Evolutionary conservation across 306 rosid genomes (phyloP).

Genomic region (Pueraria montana): DNA sequence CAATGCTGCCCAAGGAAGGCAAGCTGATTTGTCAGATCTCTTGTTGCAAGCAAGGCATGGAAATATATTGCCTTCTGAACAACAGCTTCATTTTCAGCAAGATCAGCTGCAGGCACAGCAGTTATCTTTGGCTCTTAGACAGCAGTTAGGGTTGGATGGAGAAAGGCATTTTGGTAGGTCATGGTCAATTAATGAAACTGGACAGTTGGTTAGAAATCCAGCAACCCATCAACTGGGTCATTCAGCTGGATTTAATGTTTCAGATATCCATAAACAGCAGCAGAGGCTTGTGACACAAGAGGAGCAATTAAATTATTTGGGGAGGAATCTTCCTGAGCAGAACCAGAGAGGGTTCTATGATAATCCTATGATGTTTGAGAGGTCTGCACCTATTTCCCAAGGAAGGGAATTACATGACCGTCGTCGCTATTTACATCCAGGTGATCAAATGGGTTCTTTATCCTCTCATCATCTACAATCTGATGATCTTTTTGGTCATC

Average conservation of each 20-base stretch:
- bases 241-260: conserved; percentile 57
- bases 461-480: conserved; percentile 57
- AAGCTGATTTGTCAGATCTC: conserved; percentile 65
- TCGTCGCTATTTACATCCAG: conserved; percentile 48
- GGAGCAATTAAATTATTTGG: conserved; percentile 66
- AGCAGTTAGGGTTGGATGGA: conserved; percentile 68
- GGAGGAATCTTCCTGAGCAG: conserved; percentile 65
- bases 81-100: conserved; percentile 65
- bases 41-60: conserved; percentile 69
- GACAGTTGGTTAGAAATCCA: conserved; percentile 64
- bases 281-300: conserved; percentile 65
- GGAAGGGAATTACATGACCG: conserved; percentile 64
- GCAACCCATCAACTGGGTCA: conserved; percentile 61
- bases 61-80: conserved; percentile 60
- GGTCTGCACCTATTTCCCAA: conserved; percentile 65
- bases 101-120: conserved; percentile 70
- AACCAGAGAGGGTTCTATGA: conserved; percentile 66
- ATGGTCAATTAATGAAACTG: conserved; percentile 63
- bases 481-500: conserved; percentile 60
- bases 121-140: conserved; percentile 66
- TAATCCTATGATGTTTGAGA: conserved; percentile 64
- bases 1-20: conserved; percentile 65
- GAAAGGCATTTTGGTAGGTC: conserved; percentile 67
- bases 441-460: conserved; percentile 57
- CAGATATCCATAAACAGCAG: conserved; percentile 68